A percentile compares a stretch with the other conserved stretches of the same genome.
Conservation (phyloP, 108 stramenopile species). For the Cyclotella atomus region DNA sequence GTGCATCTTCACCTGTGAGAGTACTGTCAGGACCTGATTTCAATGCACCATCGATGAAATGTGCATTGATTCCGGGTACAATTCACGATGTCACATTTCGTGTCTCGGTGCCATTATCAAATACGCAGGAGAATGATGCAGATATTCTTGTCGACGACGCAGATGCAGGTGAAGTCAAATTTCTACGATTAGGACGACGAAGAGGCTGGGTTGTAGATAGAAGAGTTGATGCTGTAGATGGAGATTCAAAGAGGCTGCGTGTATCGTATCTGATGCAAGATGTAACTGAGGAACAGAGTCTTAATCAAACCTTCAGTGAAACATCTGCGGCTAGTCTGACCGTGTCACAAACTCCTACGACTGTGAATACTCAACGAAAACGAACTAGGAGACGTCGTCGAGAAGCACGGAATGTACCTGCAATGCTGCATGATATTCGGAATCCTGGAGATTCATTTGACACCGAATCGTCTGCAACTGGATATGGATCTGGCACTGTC, state of each 20-base stretch:
- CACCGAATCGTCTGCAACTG: constrained; percentile 18
- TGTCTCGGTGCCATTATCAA: constrained; percentile 44
- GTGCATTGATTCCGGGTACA: constrained; percentile 68
- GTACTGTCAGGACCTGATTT: constrained; percentile 72
- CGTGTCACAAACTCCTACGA: constrained; percentile 37
- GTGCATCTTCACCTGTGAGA: constrained; percentile 69
- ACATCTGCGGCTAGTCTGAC: constrained; percentile 21
- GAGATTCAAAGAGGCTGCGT: constrained; percentile 27
- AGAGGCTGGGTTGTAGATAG: constrained; percentile 81
- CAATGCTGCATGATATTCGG: constrained; percentile 13
- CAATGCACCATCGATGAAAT: constrained; percentile 68
- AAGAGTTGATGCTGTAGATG: constrained; percentile 35
- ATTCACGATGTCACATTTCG: constrained; percentile 72
- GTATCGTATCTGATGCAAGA: constrained; percentile 58
- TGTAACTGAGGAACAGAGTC: constrained; percentile 43
- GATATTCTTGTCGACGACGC: constrained; percentile 43
- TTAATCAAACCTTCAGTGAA: not conserved
- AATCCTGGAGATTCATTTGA: constrained; percentile 38
- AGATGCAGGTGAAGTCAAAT: constrained; percentile 47
- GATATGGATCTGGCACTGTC: constrained; percentile 15
- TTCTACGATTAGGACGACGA: constrained; percentile 62
- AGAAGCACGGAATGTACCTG: constrained; percentile 21
- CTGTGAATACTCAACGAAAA: constrained; percentile 54
- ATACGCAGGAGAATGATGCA: not conserved
- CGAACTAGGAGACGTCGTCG: constrained; percentile 57